Evolutionary conservation across 768 basidiomycete species (phyloP), one percentile per base, ranked within the genome.

Genomic region (Tylopilus vinaceipallidus): DNA sequence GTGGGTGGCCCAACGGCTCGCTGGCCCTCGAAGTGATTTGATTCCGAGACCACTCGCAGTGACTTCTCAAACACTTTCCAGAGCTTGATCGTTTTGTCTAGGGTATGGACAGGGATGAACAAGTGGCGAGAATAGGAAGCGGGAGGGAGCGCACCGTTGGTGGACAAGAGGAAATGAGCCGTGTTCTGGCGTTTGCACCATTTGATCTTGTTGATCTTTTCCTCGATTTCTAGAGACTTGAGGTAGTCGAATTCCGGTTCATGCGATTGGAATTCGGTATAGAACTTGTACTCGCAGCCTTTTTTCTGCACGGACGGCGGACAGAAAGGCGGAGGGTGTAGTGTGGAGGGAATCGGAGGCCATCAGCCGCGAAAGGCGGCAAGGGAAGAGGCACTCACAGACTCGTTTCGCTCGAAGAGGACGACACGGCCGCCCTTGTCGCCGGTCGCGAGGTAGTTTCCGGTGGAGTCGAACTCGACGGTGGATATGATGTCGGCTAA

Each of bases 141-240:
- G 42, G 39, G 19, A 41, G 20, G 34, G 47, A 4, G 27, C 79
- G 52, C 53, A 95, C 97, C 97, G 63, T 99, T 99, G 26, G 97
- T 98, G 50, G 94, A 95, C 44, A 99, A 72, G 49, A 99, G 74
- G 72, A 99, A 98, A 72, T 99, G 97, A 38, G 97, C 95, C 39
- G 90, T 80, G 69, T 98, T 98, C 74, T 97, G 94, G 57, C 97
- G 83, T 76, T 86, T 94, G 79, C 95, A 98, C 97, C 97, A 99
- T 70, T 94, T 92, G 82, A 99, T 99, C 83, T 97, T 91, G 79
- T 99, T 99, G 79, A 99, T 99, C 87, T 99, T 99, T 81, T 99
- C 97, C 74, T 99, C 97, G 72, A 99, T 99, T 80, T 99, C 97
- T 60, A 99, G 78, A 20, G 93, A 97, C 79, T 99, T 99, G 66